phyloP scores from a whole-genome alignment of 139 green algal species.

The Chlamydomonas sp. region DNA sequence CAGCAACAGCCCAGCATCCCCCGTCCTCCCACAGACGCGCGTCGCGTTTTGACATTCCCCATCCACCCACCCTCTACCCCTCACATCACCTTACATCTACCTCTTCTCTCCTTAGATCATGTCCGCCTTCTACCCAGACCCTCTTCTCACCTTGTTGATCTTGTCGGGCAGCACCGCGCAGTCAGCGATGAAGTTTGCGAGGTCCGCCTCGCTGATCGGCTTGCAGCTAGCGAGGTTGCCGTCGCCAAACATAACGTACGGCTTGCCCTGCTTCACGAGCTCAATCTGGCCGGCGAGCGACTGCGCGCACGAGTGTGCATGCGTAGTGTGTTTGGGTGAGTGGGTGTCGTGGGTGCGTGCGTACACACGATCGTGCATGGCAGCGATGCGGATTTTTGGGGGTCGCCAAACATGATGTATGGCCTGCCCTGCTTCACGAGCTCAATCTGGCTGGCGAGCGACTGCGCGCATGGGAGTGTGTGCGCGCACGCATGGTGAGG shows the following conservation, averaged over 20 bases:
- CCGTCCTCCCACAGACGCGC: too few species aligned
- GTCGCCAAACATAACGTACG: conserved; percentile 99
- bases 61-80: too few species aligned
- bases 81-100: too few species aligned
- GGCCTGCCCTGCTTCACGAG: conserved; percentile 87
- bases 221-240: conserved; percentile 93
- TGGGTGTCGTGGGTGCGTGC: neutral
- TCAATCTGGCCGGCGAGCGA: too few species aligned
- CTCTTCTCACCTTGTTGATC: conserved; percentile 36
- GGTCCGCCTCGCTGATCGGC: conserved; percentile 93
- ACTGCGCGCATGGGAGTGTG: too few species aligned
- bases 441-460: too few species aligned
- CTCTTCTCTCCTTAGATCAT: too few species aligned
- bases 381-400: neutral
- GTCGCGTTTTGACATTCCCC: too few species aligned
- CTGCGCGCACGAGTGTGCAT: conserved; percentile 40
- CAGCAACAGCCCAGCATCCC: too few species aligned
- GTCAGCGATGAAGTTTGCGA: conserved; percentile 89
- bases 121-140: too few species aligned
- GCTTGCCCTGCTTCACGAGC: conserved; percentile 84
- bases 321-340: neutral
- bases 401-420: conserved; percentile 99
- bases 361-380: neutral
- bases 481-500: neutral
- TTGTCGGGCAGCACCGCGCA: conserved; percentile 53